Evolutionary conservation across 169 alveolate genomes (phyloP).

Genomic region (Eimeria falciformis): DNA sequence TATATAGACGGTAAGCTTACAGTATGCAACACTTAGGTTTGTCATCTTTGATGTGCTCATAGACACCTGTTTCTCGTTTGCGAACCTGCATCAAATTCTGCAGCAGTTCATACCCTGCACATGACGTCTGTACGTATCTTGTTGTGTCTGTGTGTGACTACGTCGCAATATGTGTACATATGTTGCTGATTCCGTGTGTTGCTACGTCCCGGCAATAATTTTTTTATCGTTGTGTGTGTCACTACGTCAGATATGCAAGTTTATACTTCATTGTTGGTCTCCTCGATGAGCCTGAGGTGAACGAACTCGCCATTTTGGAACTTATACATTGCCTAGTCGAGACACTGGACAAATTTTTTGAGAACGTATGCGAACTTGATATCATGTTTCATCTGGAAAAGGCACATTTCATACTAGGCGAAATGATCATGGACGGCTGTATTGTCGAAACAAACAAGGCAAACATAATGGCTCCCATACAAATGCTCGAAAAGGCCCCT

Average conservation of each 20-base stretch:
- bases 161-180: too few relatives aligned
- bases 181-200: too few relatives aligned
- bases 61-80: too few relatives aligned
- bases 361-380: conserved; percentile 96
- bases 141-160: too few relatives aligned
- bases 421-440: conserved; percentile 91
- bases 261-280: conserved; percentile 96
- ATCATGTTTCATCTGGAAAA: conserved; percentile 98
- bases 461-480: conserved; percentile 33
- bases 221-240: too few relatives aligned
- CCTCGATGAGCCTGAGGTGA: conserved; percentile 89
- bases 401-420: conserved; percentile 98
- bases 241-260: conserved; percentile 95
- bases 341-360: conserved; percentile 97
- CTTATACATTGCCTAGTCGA: conserved; percentile 98
- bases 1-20: conserved; percentile 85
- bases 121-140: too few relatives aligned
- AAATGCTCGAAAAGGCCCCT: conserved; percentile 37
- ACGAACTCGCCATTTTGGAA: conserved; percentile 97
- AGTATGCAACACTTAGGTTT: background rate
- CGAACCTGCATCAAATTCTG: too few relatives aligned
- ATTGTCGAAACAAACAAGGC: conserved; percentile 69
- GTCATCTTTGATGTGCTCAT: too few relatives aligned
- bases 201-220: too few relatives aligned
- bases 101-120: too few relatives aligned